phyloP scores from a whole-genome alignment of 129 eudicot species.

The Lactuca sativa region DNA sequence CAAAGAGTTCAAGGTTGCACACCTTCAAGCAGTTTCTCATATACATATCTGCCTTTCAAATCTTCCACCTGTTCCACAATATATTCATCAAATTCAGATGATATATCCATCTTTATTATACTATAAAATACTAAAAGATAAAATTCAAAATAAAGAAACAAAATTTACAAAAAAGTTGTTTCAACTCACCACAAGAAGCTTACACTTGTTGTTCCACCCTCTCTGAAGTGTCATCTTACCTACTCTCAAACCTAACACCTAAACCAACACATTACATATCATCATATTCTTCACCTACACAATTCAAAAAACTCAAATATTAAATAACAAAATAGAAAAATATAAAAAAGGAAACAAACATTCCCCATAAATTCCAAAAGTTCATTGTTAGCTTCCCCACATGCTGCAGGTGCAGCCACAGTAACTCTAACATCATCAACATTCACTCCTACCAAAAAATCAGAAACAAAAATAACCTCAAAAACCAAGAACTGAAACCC shows the following conservation, averaged over 20 bases:
- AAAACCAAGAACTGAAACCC: not conserved
- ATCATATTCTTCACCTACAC: slow-evolving; percentile 1
- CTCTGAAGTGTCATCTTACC: slow-evolving; percentile 98
- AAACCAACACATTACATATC: slow-evolving; percentile 3
- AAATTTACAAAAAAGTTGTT: not conserved
- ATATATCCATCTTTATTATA: not conserved
- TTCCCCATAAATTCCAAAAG: slow-evolving; percentile 94
- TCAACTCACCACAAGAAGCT: slow-evolving; percentile 87
- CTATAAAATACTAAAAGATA: not conserved
- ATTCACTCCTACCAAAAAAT: slow-evolving; percentile 68
- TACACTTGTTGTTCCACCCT: slow-evolving; percentile 99
- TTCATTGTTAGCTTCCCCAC: slow-evolving; percentile 98
- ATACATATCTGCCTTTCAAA: slow-evolving; percentile 82
- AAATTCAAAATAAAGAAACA: not conserved
- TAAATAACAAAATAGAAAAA: not conserved
- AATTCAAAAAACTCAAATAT: not conserved
- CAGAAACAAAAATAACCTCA: slow-evolving; percentile 13
- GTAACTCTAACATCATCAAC: slow-evolving; percentile 97
- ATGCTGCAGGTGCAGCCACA: slow-evolving; percentile 94
- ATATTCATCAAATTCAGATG: not conserved
- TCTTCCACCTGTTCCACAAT: slow-evolving; percentile 57
- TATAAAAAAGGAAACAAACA: slow-evolving; percentile 29
- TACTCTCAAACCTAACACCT: slow-evolving; percentile 87
- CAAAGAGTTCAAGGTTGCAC: slow-evolving; percentile 66
- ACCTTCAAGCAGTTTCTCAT: slow-evolving; percentile 97